A percentile compares a stretch with the other conserved stretches of the same genome.
Conservation (phyloP, 129 eudicot species). For the Chrysanthemum makinoi region DNA sequence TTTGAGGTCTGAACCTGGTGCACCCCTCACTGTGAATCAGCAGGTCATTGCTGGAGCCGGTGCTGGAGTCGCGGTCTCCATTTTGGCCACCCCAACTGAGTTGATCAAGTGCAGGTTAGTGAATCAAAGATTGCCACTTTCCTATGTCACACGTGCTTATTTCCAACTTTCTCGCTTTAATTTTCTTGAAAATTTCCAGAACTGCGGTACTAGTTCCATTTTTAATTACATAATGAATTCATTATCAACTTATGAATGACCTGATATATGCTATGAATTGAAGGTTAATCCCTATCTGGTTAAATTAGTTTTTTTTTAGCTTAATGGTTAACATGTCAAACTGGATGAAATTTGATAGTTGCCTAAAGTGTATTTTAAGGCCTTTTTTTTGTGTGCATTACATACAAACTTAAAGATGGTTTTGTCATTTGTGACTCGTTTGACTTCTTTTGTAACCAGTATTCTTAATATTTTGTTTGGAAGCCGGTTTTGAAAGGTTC, state of each 20-base stretch:
- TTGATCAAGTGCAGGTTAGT: slow-evolving; percentile 90
- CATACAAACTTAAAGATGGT: too few species aligned
- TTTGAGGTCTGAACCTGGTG: slow-evolving; percentile 77
- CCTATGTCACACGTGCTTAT: not conserved
- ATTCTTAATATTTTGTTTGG: too few species aligned
- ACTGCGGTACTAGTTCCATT: not conserved
- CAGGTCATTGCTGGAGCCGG: slow-evolving; percentile 87
- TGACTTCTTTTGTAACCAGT: too few species aligned
- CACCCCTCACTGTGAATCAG: slow-evolving; percentile 70
- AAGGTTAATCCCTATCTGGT: not conserved
- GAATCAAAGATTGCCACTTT: not conserved
- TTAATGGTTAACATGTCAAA: not conserved
- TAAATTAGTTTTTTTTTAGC: not conserved
- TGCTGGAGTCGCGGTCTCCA: slow-evolving; percentile 84
- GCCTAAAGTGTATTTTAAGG: not conserved
- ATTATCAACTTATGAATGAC: not conserved
- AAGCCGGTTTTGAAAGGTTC: too few species aligned
- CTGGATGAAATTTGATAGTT: not conserved
- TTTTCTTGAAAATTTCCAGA: not conserved
- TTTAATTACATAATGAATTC: not conserved
- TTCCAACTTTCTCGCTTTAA: not conserved
- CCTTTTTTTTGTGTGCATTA: too few species aligned
- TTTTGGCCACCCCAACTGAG: slow-evolving; percentile 91
- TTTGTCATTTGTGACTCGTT: too few species aligned
- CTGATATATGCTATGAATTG: not conserved